Evolutionary conservation across 768 basidiomycete species (phyloP).

Genomic region (Auricularia heimuer): DNA sequence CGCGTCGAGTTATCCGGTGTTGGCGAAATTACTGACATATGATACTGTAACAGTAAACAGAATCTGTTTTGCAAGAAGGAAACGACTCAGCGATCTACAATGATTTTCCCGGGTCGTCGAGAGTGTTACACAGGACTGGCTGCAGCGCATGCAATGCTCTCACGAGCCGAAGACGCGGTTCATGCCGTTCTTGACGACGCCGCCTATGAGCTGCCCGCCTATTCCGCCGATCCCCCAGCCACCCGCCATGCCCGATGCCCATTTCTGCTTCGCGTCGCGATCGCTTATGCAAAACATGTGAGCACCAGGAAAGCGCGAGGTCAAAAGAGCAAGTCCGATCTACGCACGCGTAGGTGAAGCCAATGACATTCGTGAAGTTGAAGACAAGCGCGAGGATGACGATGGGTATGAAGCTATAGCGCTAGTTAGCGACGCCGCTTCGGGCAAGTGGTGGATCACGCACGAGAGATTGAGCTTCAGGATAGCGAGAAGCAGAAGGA

Average conservation of each 20-base stretch:
- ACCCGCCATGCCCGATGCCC: constrained; percentile 70
- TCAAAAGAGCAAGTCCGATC: background rate
- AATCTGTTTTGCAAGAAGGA: too few species aligned
- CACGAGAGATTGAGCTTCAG: constrained; percentile 84
- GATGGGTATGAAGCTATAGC: constrained; percentile 80
- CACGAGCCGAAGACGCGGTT: constrained; percentile 55
- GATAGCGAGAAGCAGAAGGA: constrained; percentile 79
- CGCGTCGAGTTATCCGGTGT: too few species aligned
- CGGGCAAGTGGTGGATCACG: constrained; percentile 22
- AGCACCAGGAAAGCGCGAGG: background rate
- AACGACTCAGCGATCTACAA: too few species aligned
- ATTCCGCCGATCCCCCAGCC: constrained; percentile 75
- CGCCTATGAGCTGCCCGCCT: constrained; percentile 74
- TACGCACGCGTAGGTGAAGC: constrained; percentile 88
- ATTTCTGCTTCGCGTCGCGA: constrained; percentile 85
- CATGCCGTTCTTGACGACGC: constrained; percentile 74
- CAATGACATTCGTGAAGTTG: constrained; percentile 91
- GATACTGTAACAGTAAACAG: too few species aligned
- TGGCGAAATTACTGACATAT: too few species aligned
- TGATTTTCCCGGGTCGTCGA: too few species aligned
- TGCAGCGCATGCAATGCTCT: background rate
- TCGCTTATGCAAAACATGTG: constrained; percentile 37
- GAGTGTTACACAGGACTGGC: too few species aligned
- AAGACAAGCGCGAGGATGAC: constrained; percentile 90
- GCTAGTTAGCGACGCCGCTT: background rate